These are phyloP conservation scores for Triadica sebifera DNA, from an alignment of 345 rosid species.

Conservation along the genomic window DNA sequence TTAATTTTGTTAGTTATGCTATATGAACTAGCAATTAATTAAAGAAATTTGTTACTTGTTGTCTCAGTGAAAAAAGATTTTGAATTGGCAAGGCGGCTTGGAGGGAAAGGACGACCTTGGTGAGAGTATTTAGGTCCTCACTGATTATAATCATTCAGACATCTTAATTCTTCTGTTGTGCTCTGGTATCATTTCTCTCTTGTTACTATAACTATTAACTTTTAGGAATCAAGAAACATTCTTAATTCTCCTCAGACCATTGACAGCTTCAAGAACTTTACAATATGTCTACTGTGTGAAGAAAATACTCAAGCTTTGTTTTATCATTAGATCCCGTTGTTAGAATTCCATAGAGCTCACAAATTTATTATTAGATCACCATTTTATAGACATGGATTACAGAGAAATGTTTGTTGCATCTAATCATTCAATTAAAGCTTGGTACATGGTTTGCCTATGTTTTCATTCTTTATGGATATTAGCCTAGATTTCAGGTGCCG, in stretches of 20 bases:
- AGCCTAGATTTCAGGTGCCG: no score
- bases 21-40: neutral
- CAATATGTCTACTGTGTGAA: neutral
- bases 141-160: neutral
- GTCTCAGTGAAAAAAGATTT: conserved; percentile 84
- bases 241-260: neutral
- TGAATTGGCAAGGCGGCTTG: conserved; percentile 82
- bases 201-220: neutral
- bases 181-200: neutral
- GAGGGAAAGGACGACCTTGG: conserved; percentile 74
- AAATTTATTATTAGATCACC: no score
- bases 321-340: conserved; percentile 1
- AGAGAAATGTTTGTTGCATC: no score
- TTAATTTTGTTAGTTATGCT: neutral
- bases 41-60: neutral
- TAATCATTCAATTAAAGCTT: no score
- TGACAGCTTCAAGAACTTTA: neutral
- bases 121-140: conserved; percentile 19
- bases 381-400: no score
- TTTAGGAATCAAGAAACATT: neutral
- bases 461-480: no score
- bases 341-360: neutral
- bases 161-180: neutral
- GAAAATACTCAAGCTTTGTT: neutral
- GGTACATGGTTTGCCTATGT: no score